Base-by-base conservation (phyloP, 495 filamentous ascomycete species). In the Penicillium maclennaniae region DNA sequence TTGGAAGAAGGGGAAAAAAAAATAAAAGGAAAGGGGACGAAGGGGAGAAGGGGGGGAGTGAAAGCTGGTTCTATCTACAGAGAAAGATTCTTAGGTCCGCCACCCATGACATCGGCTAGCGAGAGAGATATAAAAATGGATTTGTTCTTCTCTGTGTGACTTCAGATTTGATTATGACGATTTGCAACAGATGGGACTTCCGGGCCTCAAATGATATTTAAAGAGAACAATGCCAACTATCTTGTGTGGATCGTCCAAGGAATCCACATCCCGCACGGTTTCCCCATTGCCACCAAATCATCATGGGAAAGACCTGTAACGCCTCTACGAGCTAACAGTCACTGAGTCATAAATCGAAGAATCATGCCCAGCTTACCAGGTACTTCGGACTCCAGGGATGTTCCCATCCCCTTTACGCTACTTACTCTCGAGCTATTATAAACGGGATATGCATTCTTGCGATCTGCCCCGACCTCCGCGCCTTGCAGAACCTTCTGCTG, bases 391-490 rank as follows among this genome's bases (percentile, higher is more conserved):
- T 40, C 38, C 20, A 40, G 38, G 38, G 38, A 40, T 40, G 19
- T 40, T 7, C 3, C 37, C 6, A 17, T 39, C 6, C 16, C n/a
- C 23, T 5, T 37, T 12, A n/a, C 3, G 2, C 34, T 12, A 12
- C 34, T n/a, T 7, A 17, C n/a, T 46, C 1, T 23, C 34, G 8
- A 17, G 39, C 4, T 20, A 10, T 7, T 43, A n/a, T n/a, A 6
- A 23, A 54, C 59, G 53, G 49, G 52, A 54, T 60, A 46, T 53
- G 53, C 58, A 61, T 61, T 55, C 49, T 21, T 52, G 42, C 9
- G 55, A 58, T 58, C 54, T 43, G 28, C 37, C 38, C 54, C 51
- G 54, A 45, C 38, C 50, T 44, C 56, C 55, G 61, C 61, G 61
- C 61, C 59, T 57, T 61, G 54, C 54, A 54, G 49, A 34, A 34